Base-by-base conservation (phyloP, 2,329 filamentous ascomycete genomes). In the Microdochium bolleyi region DNA sequence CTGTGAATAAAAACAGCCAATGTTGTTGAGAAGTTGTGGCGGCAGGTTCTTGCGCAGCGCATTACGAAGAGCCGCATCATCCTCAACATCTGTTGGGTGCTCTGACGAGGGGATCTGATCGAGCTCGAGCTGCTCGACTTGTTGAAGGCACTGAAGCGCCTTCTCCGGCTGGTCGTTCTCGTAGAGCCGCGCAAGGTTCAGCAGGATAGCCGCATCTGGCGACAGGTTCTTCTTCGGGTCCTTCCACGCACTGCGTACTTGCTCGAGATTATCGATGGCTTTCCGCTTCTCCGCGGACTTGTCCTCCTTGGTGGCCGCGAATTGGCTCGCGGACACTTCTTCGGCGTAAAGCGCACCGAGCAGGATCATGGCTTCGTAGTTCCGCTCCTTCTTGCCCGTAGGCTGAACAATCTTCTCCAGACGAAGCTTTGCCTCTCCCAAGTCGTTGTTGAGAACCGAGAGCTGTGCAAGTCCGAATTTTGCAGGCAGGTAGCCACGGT, bases 381-480 rank as follows among this genome's bases (percentile, higher is more conserved):
- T 85, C 57, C 63, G 62, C 51, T 66, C 63, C 21, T 62, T 62
- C 53, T 77, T 84, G 61, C 89, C 91, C 3, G 87, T 85, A 58
- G 91, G 85, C 64, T 95, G 89, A 30, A 95, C 84, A 64, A 97
- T 92, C 73, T 96, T 96, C 68, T 99, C 94, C 24, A 99, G 76
- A 24, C 89, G 84, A 62, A 96, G 87, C 67, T 97, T 97, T 24
- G 94, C 94, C 55, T 94, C 92, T 54, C 92, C 90, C 30, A 90
- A 80, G 64, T 97, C 92, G 57, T 87, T 85, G 69, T 87, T 88
- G 52, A 92, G 68, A 22, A 96, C 88, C 37, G 89, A 88, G 61
- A 97, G 82, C 71, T 99, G 94, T 1, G 94, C 92, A 21, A 86
- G 82, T 52, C 94, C 95, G 64, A 99, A 95, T 66, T 97, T 97